These are phyloP conservation scores for Cyberlindnera bimundalis DNA, from an alignment of 805 yeast species.

Conservation along the genomic window DNA sequence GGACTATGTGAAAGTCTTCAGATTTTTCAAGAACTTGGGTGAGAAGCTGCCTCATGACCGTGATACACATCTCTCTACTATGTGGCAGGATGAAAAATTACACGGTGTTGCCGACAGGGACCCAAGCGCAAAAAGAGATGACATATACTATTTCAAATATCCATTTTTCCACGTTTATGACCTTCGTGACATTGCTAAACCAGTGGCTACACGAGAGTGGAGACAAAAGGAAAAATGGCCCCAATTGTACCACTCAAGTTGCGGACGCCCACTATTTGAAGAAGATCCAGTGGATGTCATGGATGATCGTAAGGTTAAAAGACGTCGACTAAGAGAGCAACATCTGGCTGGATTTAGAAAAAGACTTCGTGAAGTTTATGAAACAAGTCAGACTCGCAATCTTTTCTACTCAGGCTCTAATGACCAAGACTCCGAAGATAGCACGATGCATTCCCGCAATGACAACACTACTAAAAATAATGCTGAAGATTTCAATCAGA, in stretches of 20 bases:
- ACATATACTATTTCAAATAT: constrained; percentile 74
- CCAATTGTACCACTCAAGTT: constrained; percentile 53
- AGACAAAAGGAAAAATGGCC: constrained; percentile 49
- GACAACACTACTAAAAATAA: constrained; percentile 2
- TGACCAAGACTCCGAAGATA: constrained; percentile 12
- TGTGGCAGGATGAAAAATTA: constrained; percentile 79
- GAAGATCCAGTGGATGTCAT: constrained; percentile 45
- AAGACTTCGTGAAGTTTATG: constrained; percentile 26
- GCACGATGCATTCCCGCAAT: constrained; percentile 6
- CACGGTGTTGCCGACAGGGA: constrained; percentile 89
- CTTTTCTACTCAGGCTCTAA: neutral
- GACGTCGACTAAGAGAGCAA: constrained; percentile 24
- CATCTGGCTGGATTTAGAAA: constrained; percentile 39
- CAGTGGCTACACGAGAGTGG: constrained; percentile 86
- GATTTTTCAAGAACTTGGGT: constrained; percentile 69
- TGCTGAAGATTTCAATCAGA: neutral
- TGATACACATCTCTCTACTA: constrained; percentile 46
- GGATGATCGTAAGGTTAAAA: constrained; percentile 38
- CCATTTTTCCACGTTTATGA: constrained; percentile 80
- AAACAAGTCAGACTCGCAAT: neutral
- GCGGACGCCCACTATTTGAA: constrained; percentile 79
- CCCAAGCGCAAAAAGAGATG: constrained; percentile 80
- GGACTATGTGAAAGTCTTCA: constrained; percentile 79
- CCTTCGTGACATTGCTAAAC: constrained; percentile 69
- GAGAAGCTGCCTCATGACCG: constrained; percentile 27